These are phyloP conservation scores for Aspergillus baeticus DNA, from an alignment of 495 filamentous ascomycete genomes.

Conservation along the genomic window DNA sequence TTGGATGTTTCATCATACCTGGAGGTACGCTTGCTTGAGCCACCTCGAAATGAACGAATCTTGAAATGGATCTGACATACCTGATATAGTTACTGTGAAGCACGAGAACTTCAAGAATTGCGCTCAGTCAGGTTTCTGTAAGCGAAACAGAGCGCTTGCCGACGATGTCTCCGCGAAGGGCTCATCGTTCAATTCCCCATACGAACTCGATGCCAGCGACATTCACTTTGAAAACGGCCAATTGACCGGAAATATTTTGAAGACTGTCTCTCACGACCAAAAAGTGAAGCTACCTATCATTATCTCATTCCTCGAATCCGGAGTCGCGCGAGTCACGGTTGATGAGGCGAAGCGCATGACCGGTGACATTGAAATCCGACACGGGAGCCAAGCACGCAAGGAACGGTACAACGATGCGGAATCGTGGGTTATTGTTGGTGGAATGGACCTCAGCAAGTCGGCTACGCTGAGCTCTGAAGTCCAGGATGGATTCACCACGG, in stretches of 20 bases:
- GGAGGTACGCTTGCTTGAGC: conserved; percentile 27
- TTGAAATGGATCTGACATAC: neutral
- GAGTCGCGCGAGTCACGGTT: conserved; percentile 78
- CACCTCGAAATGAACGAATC: too few relatives aligned
- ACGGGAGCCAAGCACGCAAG: conserved; percentile 81
- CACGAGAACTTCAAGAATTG: conserved; percentile 94
- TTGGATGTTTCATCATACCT: conserved; percentile 40
- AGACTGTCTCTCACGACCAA: conserved; percentile 63
- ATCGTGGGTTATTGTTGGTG: conserved; percentile 83
- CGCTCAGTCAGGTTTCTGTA: conserved; percentile 92
- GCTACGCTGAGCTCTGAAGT: conserved; percentile 57
- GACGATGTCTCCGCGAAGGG: conserved; percentile 65
- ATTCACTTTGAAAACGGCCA: conserved; percentile 76
- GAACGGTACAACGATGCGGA: conserved; percentile 91
- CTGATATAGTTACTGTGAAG: conserved; percentile 71
- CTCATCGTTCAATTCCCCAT: conserved; percentile 75
- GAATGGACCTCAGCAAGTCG: conserved; percentile 63
- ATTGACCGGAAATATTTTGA: conserved; percentile 75
- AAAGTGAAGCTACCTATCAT: conserved; percentile 77
- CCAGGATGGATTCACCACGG: conserved; percentile 65
- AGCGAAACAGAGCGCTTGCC: conserved; percentile 86
- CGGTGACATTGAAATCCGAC: conserved; percentile 82
- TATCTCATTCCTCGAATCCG: conserved; percentile 84
- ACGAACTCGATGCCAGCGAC: conserved; percentile 68
- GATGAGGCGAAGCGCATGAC: conserved; percentile 90